phyloP scores from a whole-genome alignment of 1,139 yeast species.

The Yamadazyma oceani region DNA sequence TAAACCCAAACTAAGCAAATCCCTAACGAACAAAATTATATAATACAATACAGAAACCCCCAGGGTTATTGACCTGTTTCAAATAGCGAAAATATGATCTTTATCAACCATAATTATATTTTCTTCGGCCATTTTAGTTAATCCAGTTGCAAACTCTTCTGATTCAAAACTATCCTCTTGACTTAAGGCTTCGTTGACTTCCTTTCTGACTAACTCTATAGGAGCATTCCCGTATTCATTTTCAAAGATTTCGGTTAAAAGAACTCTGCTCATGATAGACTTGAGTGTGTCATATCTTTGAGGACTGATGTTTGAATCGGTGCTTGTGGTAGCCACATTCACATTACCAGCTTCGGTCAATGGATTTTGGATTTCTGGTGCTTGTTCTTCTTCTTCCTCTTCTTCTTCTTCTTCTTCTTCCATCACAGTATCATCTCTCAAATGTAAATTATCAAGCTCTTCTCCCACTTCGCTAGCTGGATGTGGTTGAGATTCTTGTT shows the following conservation, averaged over 20 bases:
- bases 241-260: constrained; percentile 48
- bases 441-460: constrained; percentile 25
- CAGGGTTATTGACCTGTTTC: constrained; percentile 5
- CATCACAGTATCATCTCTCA: constrained; percentile 17
- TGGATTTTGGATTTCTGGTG: constrained; percentile 9
- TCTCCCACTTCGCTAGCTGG: constrained; percentile 20
- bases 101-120: constrained; percentile 63
- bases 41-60: not conserved
- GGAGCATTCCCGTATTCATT: constrained; percentile 47
- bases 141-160: constrained; percentile 55
- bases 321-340: constrained; percentile 16
- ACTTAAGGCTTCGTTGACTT: constrained; percentile 51
- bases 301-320: constrained; percentile 36
- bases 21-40: not conserved
- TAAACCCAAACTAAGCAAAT: not conserved
- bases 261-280: constrained; percentile 45
- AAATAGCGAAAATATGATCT: constrained; percentile 62
- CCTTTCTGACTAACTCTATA: constrained; percentile 39
- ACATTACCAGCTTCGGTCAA: constrained; percentile 13
- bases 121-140: constrained; percentile 51
- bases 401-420: constrained; percentile 19
- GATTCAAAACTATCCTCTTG: constrained; percentile 61
- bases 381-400: constrained; percentile 20
- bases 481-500: constrained; percentile 13
- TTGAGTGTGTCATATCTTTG: constrained; percentile 50